Evolutionary conservation across 352 stramenopile genomes (phyloP).

Genomic region (Phytopythium sindhum): DNA sequence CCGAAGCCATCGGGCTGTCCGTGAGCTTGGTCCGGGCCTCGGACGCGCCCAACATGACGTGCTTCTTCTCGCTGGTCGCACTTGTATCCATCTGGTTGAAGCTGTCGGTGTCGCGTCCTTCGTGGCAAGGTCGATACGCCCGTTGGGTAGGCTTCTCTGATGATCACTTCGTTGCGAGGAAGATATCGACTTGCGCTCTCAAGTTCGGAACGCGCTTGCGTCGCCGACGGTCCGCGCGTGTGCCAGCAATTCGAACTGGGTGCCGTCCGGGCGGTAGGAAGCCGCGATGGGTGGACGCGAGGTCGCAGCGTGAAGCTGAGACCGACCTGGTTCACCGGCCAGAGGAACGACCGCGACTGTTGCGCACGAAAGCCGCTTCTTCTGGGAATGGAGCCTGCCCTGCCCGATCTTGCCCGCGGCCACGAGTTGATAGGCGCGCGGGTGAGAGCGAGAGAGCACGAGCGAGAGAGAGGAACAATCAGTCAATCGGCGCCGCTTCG

Average conservation of each 20-base stretch:
- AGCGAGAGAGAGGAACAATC: background rate
- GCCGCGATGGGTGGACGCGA: background rate
- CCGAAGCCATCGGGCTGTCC: background rate
- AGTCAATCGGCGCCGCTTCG: background rate
- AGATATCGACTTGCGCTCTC: background rate
- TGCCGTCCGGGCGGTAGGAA: background rate
- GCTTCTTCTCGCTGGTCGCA: background rate
- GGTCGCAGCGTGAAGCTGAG: background rate
- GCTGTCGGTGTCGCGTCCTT: background rate
- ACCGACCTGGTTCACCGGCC: background rate
- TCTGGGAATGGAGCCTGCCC: slow-evolving; percentile 1
- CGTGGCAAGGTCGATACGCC: background rate
- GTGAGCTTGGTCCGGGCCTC: background rate
- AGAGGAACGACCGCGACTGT: background rate
- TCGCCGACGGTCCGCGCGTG: background rate
- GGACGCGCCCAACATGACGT: background rate
- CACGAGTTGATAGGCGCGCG: background rate
- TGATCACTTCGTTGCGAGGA: background rate
- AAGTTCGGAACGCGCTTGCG: background rate
- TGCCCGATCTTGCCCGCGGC: background rate
- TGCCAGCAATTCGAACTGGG: background rate
- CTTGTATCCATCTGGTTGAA: slow-evolving; percentile 6
- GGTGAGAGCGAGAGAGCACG: background rate
- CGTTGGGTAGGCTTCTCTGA: background rate
- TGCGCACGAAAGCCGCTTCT: slow-evolving; percentile 5